Evolutionary conservation across 2,329 filamentous ascomycete genomes (phyloP), one percentile per base, ranked within the genome.

Genomic region (Escovopsis sp.): DNA sequence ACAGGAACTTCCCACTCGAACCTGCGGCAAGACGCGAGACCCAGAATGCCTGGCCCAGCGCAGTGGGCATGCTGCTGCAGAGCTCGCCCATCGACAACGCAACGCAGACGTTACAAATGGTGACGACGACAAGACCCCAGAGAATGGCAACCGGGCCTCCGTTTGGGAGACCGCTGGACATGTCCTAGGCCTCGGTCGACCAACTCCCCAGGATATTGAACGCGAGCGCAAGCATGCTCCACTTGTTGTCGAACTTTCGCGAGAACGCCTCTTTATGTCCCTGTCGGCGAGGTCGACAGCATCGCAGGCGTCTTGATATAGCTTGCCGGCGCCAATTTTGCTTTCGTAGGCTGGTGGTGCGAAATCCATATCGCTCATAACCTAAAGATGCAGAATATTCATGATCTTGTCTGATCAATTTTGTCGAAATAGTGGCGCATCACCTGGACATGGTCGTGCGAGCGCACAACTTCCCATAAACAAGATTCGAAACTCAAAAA

Each of bases 11-110:
- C 2, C 71, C 73, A 1, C 12, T 51, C 50, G 44, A 55, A 39
- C 61, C 65, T 57, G 40, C 51, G 52, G 55, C 60, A 28, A 63
- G 52, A 2, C 55, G 55, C 26, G 59, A 58, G 43, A 61, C 57
- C 72, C 73, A 78, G 53, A 72, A 76, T 0, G 72, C 73, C 56
- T 78, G 74, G 0, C 74, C 74, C 3, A 77, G 58, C 0, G 73
- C 73, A 0, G 73, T 77, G 4, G 74, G 74, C 72, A 77, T 76
- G 47, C 65, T 68, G 47, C 70, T 75, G 51, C 65, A 67, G 37
- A 76, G 59, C 54, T 77, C 73, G 38, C 70, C 73, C 35, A 76
- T 59, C 3, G 70, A 75, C 3, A 72, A 48, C 11, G 70, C 72
- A 35, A 75, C 69, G 44, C 69, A 73, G 1, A 72, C 40, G 43